Percentiles rank a stretch among this genome's conserved stretches.
These are phyloP conservation scores for Cyphellophora europaea DNA, from an alignment of 2,329 filamentous ascomycete genomes.

Conservation along the genomic window DNA sequence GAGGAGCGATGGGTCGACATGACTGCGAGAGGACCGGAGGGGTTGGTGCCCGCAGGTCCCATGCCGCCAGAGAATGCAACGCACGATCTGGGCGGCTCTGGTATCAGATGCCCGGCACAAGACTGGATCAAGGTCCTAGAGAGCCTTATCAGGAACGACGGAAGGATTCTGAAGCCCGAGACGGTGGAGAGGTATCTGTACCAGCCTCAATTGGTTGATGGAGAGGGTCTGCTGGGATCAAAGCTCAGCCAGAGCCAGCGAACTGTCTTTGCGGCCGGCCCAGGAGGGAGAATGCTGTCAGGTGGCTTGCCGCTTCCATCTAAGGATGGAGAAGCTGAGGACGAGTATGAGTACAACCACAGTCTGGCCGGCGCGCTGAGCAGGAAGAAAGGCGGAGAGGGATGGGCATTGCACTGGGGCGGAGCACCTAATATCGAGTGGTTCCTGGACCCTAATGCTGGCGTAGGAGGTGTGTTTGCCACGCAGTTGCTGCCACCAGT, in stretches of 20 bases:
- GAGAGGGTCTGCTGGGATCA: background rate
- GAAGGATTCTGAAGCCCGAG: constrained; percentile 20
- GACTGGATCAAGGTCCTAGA: constrained; percentile 24
- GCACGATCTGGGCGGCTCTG: constrained; percentile 39
- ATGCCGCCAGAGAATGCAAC: constrained; percentile 23
- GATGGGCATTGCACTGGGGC: constrained; percentile 17
- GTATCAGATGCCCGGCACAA: constrained; percentile 25
- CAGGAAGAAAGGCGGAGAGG: constrained; percentile 7
- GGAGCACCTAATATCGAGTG: constrained; percentile 19
- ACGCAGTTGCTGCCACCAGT: constrained; percentile 18
- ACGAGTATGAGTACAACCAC: constrained; percentile 2
- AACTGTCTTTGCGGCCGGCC: background rate
- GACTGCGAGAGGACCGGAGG: background rate
- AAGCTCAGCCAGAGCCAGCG: constrained; percentile 2
- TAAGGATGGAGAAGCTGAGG: background rate
- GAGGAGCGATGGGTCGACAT: background rate
- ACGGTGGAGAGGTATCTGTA: constrained; percentile 16
- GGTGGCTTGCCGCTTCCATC: background rate
- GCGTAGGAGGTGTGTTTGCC: constrained; percentile 16
- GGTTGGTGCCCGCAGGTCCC: background rate
- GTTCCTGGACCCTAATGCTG: constrained; percentile 17
- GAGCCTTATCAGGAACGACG: constrained; percentile 23
- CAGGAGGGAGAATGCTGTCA: background rate
- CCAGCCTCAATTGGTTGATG: constrained; percentile 7
- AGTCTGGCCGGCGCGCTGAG: constrained; percentile 6